phyloP scores from a whole-genome alignment of 83 land plant species.

The Diphasiastrum complanatum region DNA sequence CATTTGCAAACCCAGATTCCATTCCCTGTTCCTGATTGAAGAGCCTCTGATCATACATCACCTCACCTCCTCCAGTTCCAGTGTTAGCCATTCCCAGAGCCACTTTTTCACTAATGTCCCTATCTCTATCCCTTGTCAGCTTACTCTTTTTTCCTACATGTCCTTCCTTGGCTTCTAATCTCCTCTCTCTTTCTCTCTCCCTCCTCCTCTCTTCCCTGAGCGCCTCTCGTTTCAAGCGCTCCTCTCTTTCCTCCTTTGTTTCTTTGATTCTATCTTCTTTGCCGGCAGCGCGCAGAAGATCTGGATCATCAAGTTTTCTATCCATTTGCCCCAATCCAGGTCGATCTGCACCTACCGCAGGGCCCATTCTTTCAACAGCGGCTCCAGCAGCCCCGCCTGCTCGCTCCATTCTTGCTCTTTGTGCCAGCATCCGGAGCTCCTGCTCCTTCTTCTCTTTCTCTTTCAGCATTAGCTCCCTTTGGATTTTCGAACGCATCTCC shows the following conservation, averaged over 20 bases:
- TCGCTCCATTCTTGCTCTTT: slow-evolving; percentile 79
- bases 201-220: slow-evolving; percentile 74
- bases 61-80: slow-evolving; percentile 63
- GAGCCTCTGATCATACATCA: slow-evolving; percentile 77
- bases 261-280: slow-evolving; percentile 41
- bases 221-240: slow-evolving; percentile 61
- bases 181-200: slow-evolving; percentile 86
- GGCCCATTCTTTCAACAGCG: neutral
- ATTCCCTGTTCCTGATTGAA: slow-evolving; percentile 96
- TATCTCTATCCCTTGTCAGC: slow-evolving; percentile 81
- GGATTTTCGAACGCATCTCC: slow-evolving; percentile 89
- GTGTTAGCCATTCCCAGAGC: slow-evolving; percentile 91
- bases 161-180: slow-evolving; percentile 86
- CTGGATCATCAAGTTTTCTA: slow-evolving; percentile 15
- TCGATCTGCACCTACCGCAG: neutral
- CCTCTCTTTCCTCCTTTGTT: slow-evolving; percentile 67
- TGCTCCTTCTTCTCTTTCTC: slow-evolving; percentile 94
- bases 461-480: slow-evolving; percentile 71
- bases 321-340: slow-evolving; percentile 29
- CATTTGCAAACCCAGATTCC: slow-evolving; percentile 87
- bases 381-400: slow-evolving; percentile 53
- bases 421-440: slow-evolving; percentile 71
- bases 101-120: slow-evolving; percentile 93
- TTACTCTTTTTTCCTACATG: slow-evolving; percentile 82
- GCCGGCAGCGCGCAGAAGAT: slow-evolving; percentile 12